Base-by-base conservation (phyloP, 2,329 filamentous ascomycete species). In the Diplodia corticola region DNA sequence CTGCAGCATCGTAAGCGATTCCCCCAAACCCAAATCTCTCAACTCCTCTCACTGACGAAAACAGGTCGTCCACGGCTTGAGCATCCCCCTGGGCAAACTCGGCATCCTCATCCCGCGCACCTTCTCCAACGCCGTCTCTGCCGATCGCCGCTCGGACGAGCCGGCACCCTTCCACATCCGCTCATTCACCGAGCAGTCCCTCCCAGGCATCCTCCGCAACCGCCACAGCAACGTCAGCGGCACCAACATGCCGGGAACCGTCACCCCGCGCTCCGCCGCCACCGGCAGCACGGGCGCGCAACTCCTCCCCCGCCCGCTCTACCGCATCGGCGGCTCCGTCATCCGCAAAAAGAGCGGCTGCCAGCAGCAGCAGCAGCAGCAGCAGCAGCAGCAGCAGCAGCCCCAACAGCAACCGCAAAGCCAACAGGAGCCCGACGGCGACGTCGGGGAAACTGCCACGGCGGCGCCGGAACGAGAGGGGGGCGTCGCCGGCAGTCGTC, bases 21-120 rank as follows among this genome's bases (percentile, higher is more conserved):
- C 9, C 20, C 1, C 40, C 40, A 1, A 5, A 40, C 4, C 15
- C 40, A 7, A 7, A 24, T 7, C 7, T 37, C 46, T 9, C 0
- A 5, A 20, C 7, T 12, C 17, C 5, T 13, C 28, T 33, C 1
- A 10, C 17, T 10, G n/a, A 35, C 28, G 4, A 24, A n/a, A 13
- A 5, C 13, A 67, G 63, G 44, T 68, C 35, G 89, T 95, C 3
- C 92, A 96, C 71, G 92, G 92, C 6, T 81, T 97, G 1, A 92
- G 88, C 59, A 91, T 96, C 15, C 92, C 93, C 0, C 76, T 95
- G 3, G 89, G 87, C 0, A 92, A 91, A 73, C 78, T 92, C 63
- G 80, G 82, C 1, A 75, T 82, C 70, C 86, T 88, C 67, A 80
- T 91, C 0, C 89, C 89, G 0, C 80, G 87, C 28, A 90, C 88